Conservation (phyloP, 2,329 filamentous ascomycete species). For the Penicillium sp. region DNA sequence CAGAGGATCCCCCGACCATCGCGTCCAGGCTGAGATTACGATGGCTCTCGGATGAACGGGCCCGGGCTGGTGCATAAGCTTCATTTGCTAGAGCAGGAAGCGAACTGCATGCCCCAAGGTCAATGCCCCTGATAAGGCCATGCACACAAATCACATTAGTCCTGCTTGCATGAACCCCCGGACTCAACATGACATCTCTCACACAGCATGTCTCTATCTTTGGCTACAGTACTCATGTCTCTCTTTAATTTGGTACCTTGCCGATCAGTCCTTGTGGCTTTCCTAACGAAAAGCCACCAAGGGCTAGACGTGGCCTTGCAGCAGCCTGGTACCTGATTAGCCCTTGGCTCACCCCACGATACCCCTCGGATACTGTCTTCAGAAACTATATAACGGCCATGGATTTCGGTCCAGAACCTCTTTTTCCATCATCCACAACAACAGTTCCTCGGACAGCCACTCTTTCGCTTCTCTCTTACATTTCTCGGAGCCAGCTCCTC, state of each 20-base stretch:
- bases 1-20: conserved; percentile 2
- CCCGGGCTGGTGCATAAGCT: conserved; percentile 18
- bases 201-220: conserved; percentile 3
- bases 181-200: conserved; percentile 18
- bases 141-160: conserved; percentile 8
- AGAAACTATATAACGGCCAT: conserved; percentile 23
- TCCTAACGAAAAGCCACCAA: conserved; percentile 15
- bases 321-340: conserved; percentile 15
- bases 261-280: conserved; percentile 22
- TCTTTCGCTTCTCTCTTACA: conserved; percentile 14
- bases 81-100: conserved; percentile 1
- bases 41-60: conserved; percentile 11
- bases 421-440: conserved; percentile 16
- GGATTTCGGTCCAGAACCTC: not conserved
- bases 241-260: conserved; percentile 18
- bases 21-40: not conserved
- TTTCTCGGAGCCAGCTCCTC: conserved; percentile 6
- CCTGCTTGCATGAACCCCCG: not conserved
- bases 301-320: conserved; percentile 26
- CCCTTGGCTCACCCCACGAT: conserved; percentile 16
- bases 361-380: conserved; percentile 7
- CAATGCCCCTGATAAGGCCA: not conserved
- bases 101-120: not conserved
- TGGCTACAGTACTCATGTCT: conserved; percentile 6
- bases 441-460: conserved; percentile 21